A percentile compares a stretch with the other conserved stretches of the same genome.
Conservation (phyloP, 1,284 basidiomycete species). For the Irpex rosettiformis region DNA sequence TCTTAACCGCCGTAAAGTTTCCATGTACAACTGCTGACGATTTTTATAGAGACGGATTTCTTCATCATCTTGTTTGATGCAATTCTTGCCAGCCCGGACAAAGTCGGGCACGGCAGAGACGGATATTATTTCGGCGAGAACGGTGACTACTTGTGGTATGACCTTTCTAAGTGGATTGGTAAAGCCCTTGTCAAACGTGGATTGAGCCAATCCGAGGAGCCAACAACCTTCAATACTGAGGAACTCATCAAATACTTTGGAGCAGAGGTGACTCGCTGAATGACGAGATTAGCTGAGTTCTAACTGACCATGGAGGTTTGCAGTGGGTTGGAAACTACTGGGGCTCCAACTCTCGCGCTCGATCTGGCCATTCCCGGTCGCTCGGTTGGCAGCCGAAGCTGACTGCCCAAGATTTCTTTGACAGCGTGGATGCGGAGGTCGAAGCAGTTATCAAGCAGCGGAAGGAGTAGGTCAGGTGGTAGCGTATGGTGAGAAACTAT, state of each 20-base stretch:
- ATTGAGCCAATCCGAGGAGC: constrained; percentile 21
- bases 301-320: too few relatives aligned
- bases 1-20: neutral
- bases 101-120: constrained; percentile 34
- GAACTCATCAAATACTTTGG: constrained; percentile 25
- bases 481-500: neutral
- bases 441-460: neutral
- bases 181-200: constrained; percentile 29
- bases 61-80: constrained; percentile 20
- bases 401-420: neutral
- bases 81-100: constrained; percentile 6
- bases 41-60: constrained; percentile 11
- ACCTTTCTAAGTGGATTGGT: constrained; percentile 35
- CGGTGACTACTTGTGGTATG: constrained; percentile 36
- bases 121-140: constrained; percentile 48
- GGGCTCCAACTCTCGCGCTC: neutral
- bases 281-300: too few relatives aligned
- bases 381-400: neutral
- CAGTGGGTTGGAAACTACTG: neutral
- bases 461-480: neutral
- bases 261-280: constrained; percentile 3
- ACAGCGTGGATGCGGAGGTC: neutral
- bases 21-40: too few relatives aligned
- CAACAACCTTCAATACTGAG: constrained; percentile 26
- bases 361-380: neutral